These are phyloP conservation scores for Dillenia suffruticosa DNA, from an alignment of 164 flowering plant species.

Conservation along the genomic window DNA sequence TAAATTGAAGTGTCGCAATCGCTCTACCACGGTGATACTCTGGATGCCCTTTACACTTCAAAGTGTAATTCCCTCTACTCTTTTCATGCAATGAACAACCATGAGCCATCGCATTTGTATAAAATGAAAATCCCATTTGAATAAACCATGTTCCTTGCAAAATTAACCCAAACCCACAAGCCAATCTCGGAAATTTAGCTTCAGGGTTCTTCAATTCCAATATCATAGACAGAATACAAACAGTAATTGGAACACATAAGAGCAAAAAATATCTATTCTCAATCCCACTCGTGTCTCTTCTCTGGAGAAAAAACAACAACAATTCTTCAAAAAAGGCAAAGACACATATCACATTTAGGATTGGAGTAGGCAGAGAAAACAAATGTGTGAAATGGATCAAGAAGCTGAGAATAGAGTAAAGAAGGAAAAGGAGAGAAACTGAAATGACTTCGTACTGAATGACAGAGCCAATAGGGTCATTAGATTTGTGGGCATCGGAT, in stretches of 20 bases:
- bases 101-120: slow-evolving; percentile 42
- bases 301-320: slow-evolving; percentile 60
- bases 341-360: slow-evolving; percentile 37
- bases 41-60: slow-evolving; percentile 70
- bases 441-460: slow-evolving; percentile 57
- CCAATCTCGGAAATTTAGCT: slow-evolving; percentile 40
- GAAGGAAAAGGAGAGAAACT: slow-evolving; percentile 51
- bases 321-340: slow-evolving; percentile 84
- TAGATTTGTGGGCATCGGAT: slow-evolving; percentile 33
- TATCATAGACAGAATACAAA: slow-evolving; percentile 57
- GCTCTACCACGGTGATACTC: slow-evolving; percentile 82
- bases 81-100: slow-evolving; percentile 61
- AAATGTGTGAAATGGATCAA: slow-evolving; percentile 18
- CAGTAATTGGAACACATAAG: slow-evolving; percentile 63
- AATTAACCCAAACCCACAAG: slow-evolving; percentile 69
- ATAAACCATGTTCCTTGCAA: slow-evolving; percentile 87
- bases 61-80: slow-evolving; percentile 80
- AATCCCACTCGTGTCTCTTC: slow-evolving; percentile 63
- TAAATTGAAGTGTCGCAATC: slow-evolving; percentile 83
- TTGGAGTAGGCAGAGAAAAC: slow-evolving; percentile 29
- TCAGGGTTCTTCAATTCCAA: slow-evolving; percentile 37
- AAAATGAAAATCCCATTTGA: slow-evolving; percentile 91
- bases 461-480: slow-evolving; percentile 57
- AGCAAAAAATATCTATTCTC: slow-evolving; percentile 87
- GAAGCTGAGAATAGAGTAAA: slow-evolving; percentile 48